A percentile compares a stretch with the other conserved stretches of the same genome.
These are phyloP conservation scores for Allantophomopsis lycopodina DNA, from an alignment of 2,329 filamentous ascomycete genomes.

Conservation along the genomic window DNA sequence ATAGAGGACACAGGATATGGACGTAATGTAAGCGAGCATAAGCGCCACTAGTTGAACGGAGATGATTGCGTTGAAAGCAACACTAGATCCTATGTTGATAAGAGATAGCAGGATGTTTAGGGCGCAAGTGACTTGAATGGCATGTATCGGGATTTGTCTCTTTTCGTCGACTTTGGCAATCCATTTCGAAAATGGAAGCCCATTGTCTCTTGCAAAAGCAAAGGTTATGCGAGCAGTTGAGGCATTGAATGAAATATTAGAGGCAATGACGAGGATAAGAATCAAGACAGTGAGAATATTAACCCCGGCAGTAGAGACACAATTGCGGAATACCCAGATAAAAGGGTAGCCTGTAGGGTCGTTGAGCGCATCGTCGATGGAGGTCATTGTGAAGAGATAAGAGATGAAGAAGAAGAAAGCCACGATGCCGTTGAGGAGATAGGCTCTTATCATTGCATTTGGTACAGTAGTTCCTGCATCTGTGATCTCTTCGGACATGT, in stretches of 20 bases:
- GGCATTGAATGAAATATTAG: slow-evolving; percentile 20
- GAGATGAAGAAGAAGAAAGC: slow-evolving; percentile 25
- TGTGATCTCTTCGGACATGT: slow-evolving; percentile 33
- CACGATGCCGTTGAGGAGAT: slow-evolving; percentile 30
- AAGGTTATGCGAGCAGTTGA: slow-evolving; percentile 23
- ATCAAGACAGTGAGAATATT: slow-evolving; percentile 14
- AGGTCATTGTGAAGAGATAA: slow-evolving; percentile 20
- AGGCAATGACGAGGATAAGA: slow-evolving; percentile 24
- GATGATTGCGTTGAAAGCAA: slow-evolving; percentile 36
- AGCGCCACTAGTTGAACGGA: slow-evolving; percentile 33
- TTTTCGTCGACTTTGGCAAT: slow-evolving; percentile 22
- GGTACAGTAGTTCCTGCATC: slow-evolving; percentile 30
- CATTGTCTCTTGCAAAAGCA: slow-evolving; percentile 28
- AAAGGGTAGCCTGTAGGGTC: slow-evolving; percentile 30
- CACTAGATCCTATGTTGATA: slow-evolving; percentile 34
- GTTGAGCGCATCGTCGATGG: slow-evolving; percentile 20
- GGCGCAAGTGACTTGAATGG: slow-evolving; percentile 10
- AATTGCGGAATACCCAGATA: slow-evolving; percentile 36
- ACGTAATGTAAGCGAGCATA: slow-evolving; percentile 35
- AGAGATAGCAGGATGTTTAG: slow-evolving; percentile 8
- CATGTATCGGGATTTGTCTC: slow-evolving; percentile 25
- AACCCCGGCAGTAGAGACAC: slow-evolving; percentile 24
- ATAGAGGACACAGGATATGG: slow-evolving; percentile 26
- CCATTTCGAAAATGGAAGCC: slow-evolving; percentile 23
- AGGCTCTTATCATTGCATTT: slow-evolving; percentile 28